Base-by-base conservation (phyloP, 345 rosid species). In the Bretschneidera sinensis region DNA sequence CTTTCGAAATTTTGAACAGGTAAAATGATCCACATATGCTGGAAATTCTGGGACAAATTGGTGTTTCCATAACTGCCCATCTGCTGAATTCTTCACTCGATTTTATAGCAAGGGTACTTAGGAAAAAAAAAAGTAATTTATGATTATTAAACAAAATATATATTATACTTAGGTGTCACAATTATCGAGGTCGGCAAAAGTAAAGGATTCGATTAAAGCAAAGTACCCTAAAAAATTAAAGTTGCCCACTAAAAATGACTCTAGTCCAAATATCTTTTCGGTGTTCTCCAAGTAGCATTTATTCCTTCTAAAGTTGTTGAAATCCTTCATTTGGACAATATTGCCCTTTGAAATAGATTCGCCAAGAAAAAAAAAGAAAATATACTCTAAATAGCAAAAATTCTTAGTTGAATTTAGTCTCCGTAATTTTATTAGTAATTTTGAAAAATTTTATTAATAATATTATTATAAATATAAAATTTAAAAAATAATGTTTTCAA, bases 171-270 rank as follows among this genome's bases (percentile, higher is more conserved):
- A 8, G 48, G 28, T 24, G 49, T 17, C 43, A 20, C 61, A 43
- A 54, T 23, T 48, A 54, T 21, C 59, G 70, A 73, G 69, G 73
- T 43, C 60, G 70, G 59, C 63, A 64, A 73, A 63, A 68, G 71
- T 33, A 21, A 63, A 16, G 31, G 62, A 55, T 50, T 68, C 66
- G 70, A 68, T 68, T 55, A 68, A 59, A 64, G 77, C 56, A 9
- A 62, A 34, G 56, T 59, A 14, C 7, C 35, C 43, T 21, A 6
- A 25, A 49, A 21, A 4, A 13, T n/a, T 13, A 28, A 19, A 18
- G 5, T 0, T 47, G 33, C 69, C 74, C 70, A 34, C 54, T 45
- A 39, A 39, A 2, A 4, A 0, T 16, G 25, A 24, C 63, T 60
- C 19, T 39, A n/a, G 21, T 62, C 64, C 66, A 55, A 54, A 34